Evolutionary conservation across 495 filamentous ascomycete genomes (phyloP).

Genomic region (Hypoxylon perforatum): DNA sequence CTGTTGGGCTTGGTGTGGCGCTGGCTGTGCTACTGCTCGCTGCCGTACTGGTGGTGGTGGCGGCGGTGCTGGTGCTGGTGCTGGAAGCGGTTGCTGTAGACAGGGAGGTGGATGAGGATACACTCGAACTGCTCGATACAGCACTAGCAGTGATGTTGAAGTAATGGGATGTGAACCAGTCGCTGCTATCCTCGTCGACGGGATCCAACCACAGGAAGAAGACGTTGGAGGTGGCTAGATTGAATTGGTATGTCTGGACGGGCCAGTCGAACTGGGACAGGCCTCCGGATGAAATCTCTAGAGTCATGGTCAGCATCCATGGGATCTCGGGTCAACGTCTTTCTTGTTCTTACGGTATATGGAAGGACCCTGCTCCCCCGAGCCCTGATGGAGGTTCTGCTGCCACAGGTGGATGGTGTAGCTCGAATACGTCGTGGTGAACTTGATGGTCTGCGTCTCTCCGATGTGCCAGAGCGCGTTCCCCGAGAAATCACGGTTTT

Average conservation of each 20-base stretch:
- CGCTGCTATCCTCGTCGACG: slow-evolving; percentile 17
- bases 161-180: slow-evolving; percentile 35
- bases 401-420: slow-evolving; percentile 42
- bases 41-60: neutral
- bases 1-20: neutral
- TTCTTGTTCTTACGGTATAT: slow-evolving; percentile 25
- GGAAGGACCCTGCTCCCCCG: slow-evolving; percentile 28
- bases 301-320: neutral
- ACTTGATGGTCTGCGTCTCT: slow-evolving; percentile 30
- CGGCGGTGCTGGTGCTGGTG: neutral
- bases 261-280: slow-evolving; percentile 46
- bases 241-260: slow-evolving; percentile 45
- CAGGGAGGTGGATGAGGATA: slow-evolving; percentile 1
- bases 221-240: slow-evolving; percentile 38
- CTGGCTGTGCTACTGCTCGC: neutral
- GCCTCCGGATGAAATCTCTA: slow-evolving; percentile 16
- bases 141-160: slow-evolving; percentile 45
- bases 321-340: neutral
- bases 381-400: slow-evolving; percentile 7
- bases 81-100: slow-evolving; percentile 1
- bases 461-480: slow-evolving; percentile 34
- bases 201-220: slow-evolving; percentile 47
- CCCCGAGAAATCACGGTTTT: slow-evolving; percentile 18
- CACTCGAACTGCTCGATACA: neutral
- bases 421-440: slow-evolving; percentile 31